Conservation (phyloP, 768 basidiomycete species). For the Austroboletus festivus region DNA sequence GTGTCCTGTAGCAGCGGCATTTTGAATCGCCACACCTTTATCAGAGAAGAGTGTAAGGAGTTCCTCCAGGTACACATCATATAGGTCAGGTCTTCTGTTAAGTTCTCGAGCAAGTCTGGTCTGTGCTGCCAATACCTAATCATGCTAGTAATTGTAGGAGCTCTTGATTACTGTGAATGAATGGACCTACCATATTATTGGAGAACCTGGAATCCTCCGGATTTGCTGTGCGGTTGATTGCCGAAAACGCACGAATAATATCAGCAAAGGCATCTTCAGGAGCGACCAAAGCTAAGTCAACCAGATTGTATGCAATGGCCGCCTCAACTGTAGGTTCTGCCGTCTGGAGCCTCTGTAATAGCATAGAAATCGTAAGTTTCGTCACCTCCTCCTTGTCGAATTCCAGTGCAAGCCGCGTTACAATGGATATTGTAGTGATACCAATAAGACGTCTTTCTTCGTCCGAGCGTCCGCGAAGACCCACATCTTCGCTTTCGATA, state of each 20-base stretch:
- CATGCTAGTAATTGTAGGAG: not conserved
- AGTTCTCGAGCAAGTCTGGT: constrained; percentile 84
- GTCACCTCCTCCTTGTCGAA: constrained; percentile 87
- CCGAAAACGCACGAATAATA: constrained; percentile 79
- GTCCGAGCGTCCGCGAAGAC: constrained; percentile 66
- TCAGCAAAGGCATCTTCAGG: constrained; percentile 77
- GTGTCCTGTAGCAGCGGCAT: constrained; percentile 62
- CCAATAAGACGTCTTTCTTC: constrained; percentile 83
- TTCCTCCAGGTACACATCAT: constrained; percentile 78
- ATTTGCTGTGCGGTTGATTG: constrained; percentile 82
- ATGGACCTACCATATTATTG: constrained; percentile 74
- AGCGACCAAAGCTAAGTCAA: constrained; percentile 81
- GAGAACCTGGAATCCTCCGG: constrained; percentile 85
- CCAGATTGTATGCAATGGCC: constrained; percentile 87
- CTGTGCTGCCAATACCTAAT: constrained; percentile 83
- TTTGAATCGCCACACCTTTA: constrained; percentile 89
- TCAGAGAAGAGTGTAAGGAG: constrained; percentile 83
- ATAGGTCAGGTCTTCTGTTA: constrained; percentile 68
- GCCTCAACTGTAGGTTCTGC: constrained; percentile 89
- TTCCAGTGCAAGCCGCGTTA: constrained; percentile 83
- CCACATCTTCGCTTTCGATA: constrained; percentile 57
- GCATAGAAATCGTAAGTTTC: constrained; percentile 86
- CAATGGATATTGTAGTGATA: constrained; percentile 89
- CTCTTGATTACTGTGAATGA: not conserved
- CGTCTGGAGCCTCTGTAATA: constrained; percentile 79